Conservation (phyloP, 2,329 filamentous ascomycete species). For the Cytospora piceae region DNA sequence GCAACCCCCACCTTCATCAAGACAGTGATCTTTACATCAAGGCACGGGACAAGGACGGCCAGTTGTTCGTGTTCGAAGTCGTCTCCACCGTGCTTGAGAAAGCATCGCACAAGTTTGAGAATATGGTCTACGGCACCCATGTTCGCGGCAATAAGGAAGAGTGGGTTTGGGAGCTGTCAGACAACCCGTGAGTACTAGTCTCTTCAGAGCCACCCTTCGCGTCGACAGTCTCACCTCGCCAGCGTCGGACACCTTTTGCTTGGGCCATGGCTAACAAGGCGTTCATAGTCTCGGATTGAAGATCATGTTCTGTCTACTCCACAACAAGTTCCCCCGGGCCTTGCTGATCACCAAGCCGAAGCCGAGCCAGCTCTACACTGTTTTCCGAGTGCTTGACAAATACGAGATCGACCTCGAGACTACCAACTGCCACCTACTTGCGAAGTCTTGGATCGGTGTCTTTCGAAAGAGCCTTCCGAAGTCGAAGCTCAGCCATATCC, state of each 20-base stretch:
- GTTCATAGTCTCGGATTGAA: constrained; percentile 19
- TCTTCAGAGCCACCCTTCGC: no score
- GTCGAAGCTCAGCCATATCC: constrained; percentile 5
- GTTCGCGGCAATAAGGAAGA: constrained; percentile 24
- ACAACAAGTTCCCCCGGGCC: constrained; percentile 23
- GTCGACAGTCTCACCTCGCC: neutral
- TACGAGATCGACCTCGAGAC: constrained; percentile 24
- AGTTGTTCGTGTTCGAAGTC: constrained; percentile 26
- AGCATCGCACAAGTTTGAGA: constrained; percentile 22
- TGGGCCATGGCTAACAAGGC: neutral
- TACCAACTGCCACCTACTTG: constrained; percentile 21
- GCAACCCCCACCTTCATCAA: constrained; percentile 18
- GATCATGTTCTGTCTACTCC: constrained; percentile 26
- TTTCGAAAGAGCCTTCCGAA: constrained; percentile 12
- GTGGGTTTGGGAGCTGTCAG: constrained; percentile 27
- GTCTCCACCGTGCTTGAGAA: constrained; percentile 24
- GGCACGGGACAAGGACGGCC: constrained; percentile 16
- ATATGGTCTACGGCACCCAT: constrained; percentile 27
- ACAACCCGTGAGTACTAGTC: constrained; percentile 17
- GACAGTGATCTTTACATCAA: constrained; percentile 29
- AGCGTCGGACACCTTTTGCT: no score
- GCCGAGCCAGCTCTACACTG: constrained; percentile 19
- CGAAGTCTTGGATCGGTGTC: constrained; percentile 20
- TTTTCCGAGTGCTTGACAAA: constrained; percentile 22
- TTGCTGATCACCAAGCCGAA: constrained; percentile 20